Evolutionary conservation across 164 flowering plant species (phyloP).

Genomic region (Vitis labrusca): DNA sequence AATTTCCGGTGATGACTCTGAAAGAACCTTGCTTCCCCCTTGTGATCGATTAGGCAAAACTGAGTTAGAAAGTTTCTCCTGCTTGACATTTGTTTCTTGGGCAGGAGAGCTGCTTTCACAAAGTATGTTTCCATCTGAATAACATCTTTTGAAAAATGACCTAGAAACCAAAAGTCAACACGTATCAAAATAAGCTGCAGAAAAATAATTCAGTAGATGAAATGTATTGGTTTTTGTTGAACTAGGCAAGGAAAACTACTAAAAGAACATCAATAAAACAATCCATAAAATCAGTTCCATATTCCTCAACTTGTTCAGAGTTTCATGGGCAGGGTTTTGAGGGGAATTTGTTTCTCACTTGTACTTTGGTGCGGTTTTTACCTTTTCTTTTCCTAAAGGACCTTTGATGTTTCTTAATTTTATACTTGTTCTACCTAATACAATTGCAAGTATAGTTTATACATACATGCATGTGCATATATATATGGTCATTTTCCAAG

Average conservation of each 20-base stretch:
- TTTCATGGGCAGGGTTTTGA: too few relatives aligned
- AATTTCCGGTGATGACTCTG: conserved; percentile 50
- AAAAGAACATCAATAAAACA: neutral
- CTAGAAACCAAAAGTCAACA: conserved; percentile 15
- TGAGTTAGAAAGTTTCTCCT: conserved; percentile 17
- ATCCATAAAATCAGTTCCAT: neutral
- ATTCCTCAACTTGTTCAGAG: neutral
- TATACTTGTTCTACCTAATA: too few relatives aligned
- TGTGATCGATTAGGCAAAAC: conserved; percentile 16
- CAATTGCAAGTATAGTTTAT: too few relatives aligned
- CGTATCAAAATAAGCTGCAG: neutral
- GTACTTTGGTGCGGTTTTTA: too few relatives aligned
- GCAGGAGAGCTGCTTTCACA: conserved; percentile 24
- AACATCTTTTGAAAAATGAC: conserved; percentile 42
- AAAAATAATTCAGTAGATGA: neutral
- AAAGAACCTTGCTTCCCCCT: conserved; percentile 19
- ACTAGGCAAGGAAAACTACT: neutral
- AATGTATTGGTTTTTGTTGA: too few relatives aligned
- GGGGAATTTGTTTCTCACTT: too few relatives aligned
- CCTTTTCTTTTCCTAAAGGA: too few relatives aligned
- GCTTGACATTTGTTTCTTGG: conserved; percentile 21
- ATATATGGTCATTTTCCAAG: too few relatives aligned
- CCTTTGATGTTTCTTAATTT: too few relatives aligned
- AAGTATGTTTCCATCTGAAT: conserved; percentile 52
- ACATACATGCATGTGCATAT: too few relatives aligned